These are phyloP conservation scores for Aspergillus bridgeri DNA, from an alignment of 495 filamentous ascomycete species.

Conservation along the genomic window DNA sequence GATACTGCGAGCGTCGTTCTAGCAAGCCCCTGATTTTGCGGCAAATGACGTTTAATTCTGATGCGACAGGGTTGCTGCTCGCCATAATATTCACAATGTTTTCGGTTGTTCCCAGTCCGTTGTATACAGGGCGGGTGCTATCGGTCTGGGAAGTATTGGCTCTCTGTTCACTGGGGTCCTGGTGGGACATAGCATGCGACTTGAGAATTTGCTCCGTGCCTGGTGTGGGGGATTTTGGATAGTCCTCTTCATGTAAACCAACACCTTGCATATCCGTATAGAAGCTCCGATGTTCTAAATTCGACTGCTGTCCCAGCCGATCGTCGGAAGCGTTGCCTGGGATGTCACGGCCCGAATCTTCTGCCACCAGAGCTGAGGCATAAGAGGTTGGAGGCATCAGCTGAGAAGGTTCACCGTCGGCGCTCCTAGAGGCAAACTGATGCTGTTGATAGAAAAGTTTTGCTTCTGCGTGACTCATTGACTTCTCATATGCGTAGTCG, in stretches of 20 bases:
- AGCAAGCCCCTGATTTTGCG: constrained; percentile 80
- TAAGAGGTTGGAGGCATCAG: constrained; percentile 18
- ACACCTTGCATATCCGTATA: background rate
- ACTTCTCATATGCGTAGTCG: constrained; percentile 84
- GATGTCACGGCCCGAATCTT: background rate
- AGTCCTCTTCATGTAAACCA: background rate
- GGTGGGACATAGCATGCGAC: constrained; percentile 3
- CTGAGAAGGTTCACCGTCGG: constrained; percentile 18
- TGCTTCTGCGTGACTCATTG: constrained; percentile 84
- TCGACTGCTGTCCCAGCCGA: background rate
- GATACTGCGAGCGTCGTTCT: constrained; percentile 84
- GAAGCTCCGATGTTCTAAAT: background rate
- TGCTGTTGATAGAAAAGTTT: constrained; percentile 94
- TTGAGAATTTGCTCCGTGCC: background rate
- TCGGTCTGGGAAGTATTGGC: background rate
- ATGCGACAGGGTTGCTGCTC: constrained; percentile 58
- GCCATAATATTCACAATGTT: constrained; percentile 16
- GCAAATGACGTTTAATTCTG: constrained; percentile 81
- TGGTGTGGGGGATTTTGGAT: background rate
- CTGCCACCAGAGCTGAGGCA: background rate
- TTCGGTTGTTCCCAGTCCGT: constrained; percentile 8
- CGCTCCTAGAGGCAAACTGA: constrained; percentile 49
- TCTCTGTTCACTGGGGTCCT: background rate
- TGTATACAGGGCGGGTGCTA: constrained; percentile 4
- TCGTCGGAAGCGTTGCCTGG: too few species aligned